These are phyloP conservation scores for Triangularia setosa DNA, from an alignment of 2,329 filamentous ascomycete species.

Conservation along the genomic window DNA sequence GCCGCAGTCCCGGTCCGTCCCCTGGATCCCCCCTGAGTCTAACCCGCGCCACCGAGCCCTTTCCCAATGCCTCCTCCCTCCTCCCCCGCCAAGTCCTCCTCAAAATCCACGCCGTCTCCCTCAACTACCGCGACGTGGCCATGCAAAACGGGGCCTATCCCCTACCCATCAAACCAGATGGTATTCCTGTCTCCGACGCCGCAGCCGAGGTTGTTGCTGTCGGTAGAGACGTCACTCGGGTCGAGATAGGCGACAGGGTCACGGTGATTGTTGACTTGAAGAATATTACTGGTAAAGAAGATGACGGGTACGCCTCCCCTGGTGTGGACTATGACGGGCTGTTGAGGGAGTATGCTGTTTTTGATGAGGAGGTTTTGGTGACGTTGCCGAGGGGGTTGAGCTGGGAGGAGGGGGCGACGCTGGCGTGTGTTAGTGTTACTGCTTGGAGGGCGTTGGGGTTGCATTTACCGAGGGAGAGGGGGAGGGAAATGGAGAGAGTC, in stretches of 20 bases:
- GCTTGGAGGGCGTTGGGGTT: conserved; percentile 16
- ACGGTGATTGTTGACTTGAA: too few species aligned
- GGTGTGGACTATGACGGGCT: too few species aligned
- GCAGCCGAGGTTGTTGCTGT: conserved; percentile 25
- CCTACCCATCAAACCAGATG: background rate
- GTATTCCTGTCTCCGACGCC: conserved; percentile 22
- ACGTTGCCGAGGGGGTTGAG: conserved; percentile 21
- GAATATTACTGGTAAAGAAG: too few species aligned
- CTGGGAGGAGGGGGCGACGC: conserved; percentile 24
- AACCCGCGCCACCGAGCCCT: too few species aligned
- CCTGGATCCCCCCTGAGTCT: too few species aligned
- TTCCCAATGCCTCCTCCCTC: too few species aligned
- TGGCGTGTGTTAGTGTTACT: conserved; percentile 25
- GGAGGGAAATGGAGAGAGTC: background rate
- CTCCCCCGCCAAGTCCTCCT: too few species aligned
- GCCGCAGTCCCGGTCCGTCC: too few species aligned
- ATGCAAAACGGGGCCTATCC: conserved; percentile 28
- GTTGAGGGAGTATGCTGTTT: conserved; percentile 24
- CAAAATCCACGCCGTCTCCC: conserved; percentile 23
- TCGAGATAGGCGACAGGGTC: conserved; percentile 25
- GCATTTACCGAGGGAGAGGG: background rate
- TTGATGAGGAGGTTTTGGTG: conserved; percentile 18
- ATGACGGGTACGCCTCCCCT: too few species aligned
- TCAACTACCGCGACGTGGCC: conserved; percentile 28
- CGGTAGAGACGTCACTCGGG: conserved; percentile 18